Evolutionary conservation across 2,329 filamentous ascomycete genomes (phyloP).

Genomic region (Verruconis gallopava): DNA sequence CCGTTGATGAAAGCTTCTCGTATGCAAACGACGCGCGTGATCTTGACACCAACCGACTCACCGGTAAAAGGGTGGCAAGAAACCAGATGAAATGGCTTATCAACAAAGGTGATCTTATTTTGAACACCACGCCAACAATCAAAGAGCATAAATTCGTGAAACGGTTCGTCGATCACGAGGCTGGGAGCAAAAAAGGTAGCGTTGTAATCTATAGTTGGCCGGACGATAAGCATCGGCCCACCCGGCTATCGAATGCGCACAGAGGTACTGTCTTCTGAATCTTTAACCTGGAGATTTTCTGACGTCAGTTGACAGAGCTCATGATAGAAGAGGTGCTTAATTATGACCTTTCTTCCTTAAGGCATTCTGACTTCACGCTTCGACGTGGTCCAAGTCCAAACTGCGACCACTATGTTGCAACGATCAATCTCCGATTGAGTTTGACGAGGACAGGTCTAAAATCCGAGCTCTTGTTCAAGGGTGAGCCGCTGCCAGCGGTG

Average conservation of each 20-base stretch:
- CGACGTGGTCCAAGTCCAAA: neutral
- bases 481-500: no score
- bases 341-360: neutral
- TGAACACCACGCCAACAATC: neutral
- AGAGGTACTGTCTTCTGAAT: no score
- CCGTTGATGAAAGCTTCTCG: neutral
- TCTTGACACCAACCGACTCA: neutral
- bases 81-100: neutral
- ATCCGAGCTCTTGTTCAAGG: no score
- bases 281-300: no score
- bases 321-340: neutral
- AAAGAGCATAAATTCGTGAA: neutral
- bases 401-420: neutral
- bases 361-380: neutral
- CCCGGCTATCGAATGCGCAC: neutral
- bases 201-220: neutral
- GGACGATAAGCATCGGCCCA: neutral
- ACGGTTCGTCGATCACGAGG: neutral
- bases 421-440: no score
- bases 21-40: neutral
- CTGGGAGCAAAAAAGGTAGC: neutral
- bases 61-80: neutral
- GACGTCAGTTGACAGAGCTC: no score
- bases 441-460: no score
- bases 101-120: constrained; percentile 2